phyloP scores from a whole-genome alignment of 768 basidiomycete genomes.

The Grammothele lineata region DNA sequence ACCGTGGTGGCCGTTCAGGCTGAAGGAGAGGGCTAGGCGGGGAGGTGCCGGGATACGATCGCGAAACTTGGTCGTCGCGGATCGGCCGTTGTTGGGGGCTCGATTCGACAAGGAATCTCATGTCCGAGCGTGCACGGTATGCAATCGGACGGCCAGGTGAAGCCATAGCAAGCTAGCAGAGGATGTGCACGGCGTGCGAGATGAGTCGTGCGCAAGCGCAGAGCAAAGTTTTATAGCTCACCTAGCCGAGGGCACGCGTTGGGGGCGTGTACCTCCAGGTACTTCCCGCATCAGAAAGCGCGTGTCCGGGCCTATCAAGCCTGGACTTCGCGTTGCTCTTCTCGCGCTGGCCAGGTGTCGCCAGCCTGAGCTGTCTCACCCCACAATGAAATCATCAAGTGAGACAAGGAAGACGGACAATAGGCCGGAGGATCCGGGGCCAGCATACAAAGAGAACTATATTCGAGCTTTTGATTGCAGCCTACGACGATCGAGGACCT shows the following conservation, averaged over 20 bases:
- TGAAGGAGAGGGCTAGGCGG: constrained; percentile 12
- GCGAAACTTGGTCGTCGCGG: constrained; percentile 8
- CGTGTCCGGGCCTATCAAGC: too few species aligned
- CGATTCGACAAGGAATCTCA: constrained; percentile 8
- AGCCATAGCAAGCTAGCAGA: not conserved
- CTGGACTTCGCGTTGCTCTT: too few species aligned
- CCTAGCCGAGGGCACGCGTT: constrained; percentile 13
- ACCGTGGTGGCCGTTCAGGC: constrained; percentile 9
- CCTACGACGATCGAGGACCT: too few species aligned
- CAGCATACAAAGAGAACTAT: too few species aligned
- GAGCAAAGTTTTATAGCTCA: constrained; percentile 10
- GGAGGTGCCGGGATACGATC: constrained; percentile 11
- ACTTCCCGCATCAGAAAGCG: too few species aligned
- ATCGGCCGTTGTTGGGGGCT: not conserved
- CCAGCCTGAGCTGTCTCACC: too few species aligned
- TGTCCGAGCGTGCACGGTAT: constrained; percentile 11
- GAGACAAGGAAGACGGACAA: too few species aligned
- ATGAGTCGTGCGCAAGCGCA: not conserved
- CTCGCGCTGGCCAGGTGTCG: too few species aligned
- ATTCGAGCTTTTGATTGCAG: too few species aligned
- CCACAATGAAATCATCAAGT: too few species aligned
- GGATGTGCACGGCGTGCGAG: constrained; percentile 3
- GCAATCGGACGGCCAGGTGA: constrained; percentile 6
- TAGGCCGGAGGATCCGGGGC: too few species aligned
- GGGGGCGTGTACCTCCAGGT: constrained; percentile 9